These are phyloP conservation scores for Phaseolus coccineus DNA, from an alignment of 331 rosid species.

Conservation along the genomic window DNA sequence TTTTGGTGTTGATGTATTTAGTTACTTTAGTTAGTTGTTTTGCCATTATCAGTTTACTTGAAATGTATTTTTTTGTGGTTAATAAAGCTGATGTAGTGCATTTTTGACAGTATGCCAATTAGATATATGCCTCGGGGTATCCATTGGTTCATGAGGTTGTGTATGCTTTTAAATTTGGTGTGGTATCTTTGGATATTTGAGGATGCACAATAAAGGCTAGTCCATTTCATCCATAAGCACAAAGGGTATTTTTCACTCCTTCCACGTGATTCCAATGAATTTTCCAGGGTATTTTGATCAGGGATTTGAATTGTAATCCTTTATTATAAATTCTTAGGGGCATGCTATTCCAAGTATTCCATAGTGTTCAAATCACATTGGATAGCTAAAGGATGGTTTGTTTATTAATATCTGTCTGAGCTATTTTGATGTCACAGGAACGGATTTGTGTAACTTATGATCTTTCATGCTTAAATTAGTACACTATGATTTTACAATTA, in stretches of 20 bases:
- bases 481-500: neutral
- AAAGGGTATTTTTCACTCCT: slow-evolving; percentile 12
- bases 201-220: slow-evolving; percentile 8
- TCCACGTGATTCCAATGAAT: neutral
- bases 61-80: slow-evolving; percentile 8
- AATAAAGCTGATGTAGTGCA: slow-evolving; percentile 17
- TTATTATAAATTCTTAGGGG: slow-evolving; percentile 2
- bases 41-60: slow-evolving; percentile 8
- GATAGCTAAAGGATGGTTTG: slow-evolving; percentile 22
- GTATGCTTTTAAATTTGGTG: slow-evolving; percentile 23
- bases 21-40: slow-evolving; percentile 6
- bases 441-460: neutral
- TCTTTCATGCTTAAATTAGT: slow-evolving; percentile 18
- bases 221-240: slow-evolving; percentile 7
- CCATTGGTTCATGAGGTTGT: slow-evolving; percentile 10
- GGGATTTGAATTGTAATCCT: slow-evolving; percentile 12
- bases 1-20: slow-evolving; percentile 22
- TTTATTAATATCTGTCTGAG: slow-evolving; percentile 2
- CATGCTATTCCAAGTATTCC: slow-evolving; percentile 6
- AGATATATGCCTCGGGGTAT: slow-evolving; percentile 8
- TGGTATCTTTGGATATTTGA: slow-evolving; percentile 1
- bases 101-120: slow-evolving; percentile 14
- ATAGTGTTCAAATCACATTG: slow-evolving; percentile 1
- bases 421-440: slow-evolving; percentile 16
- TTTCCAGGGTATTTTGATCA: neutral